These are phyloP conservation scores for Aspergillus wentii DNA, from an alignment of 495 filamentous ascomycete genomes.

Conservation along the genomic window DNA sequence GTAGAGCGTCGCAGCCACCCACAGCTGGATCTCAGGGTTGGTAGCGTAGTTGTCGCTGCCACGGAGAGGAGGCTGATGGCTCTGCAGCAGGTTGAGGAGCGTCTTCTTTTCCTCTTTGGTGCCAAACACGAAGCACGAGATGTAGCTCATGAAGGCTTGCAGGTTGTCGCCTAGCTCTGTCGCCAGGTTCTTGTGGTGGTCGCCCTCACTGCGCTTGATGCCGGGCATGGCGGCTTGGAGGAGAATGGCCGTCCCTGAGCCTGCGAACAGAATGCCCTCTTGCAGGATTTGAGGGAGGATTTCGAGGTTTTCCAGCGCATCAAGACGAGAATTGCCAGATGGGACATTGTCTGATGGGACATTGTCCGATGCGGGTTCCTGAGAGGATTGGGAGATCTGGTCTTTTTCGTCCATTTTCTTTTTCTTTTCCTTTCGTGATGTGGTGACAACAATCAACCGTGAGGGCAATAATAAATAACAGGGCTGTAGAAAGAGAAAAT, in stretches of 20 bases:
- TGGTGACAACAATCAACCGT: too few relatives aligned
- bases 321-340: too few relatives aligned
- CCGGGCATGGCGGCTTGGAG: constrained; percentile 36
- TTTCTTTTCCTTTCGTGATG: not conserved
- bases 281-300: constrained; percentile 37
- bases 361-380: constrained; percentile 1
- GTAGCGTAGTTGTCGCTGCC: constrained; percentile 17
- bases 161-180: constrained; percentile 29
- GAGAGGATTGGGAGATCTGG: constrained; percentile 7
- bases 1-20: constrained; percentile 37
- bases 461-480: too few relatives aligned
- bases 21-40: constrained; percentile 24
- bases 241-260: constrained; percentile 31
- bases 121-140: constrained; percentile 36
- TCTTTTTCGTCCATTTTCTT: constrained; percentile 19
- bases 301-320: constrained; percentile 30
- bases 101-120: constrained; percentile 26
- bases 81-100: constrained; percentile 23
- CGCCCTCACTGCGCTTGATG: constrained; percentile 15
- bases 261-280: constrained; percentile 37
- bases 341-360: too few relatives aligned
- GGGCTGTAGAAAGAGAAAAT: not conserved
- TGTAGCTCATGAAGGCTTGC: constrained; percentile 31
- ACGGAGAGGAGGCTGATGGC: constrained; percentile 20
- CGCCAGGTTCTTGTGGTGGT: constrained; percentile 19